A percentile compares a stretch with the other conserved stretches of the same genome.
Conservation (phyloP, 2,329 filamentous ascomycete species). For the Pezizomycotina sp. region DNA sequence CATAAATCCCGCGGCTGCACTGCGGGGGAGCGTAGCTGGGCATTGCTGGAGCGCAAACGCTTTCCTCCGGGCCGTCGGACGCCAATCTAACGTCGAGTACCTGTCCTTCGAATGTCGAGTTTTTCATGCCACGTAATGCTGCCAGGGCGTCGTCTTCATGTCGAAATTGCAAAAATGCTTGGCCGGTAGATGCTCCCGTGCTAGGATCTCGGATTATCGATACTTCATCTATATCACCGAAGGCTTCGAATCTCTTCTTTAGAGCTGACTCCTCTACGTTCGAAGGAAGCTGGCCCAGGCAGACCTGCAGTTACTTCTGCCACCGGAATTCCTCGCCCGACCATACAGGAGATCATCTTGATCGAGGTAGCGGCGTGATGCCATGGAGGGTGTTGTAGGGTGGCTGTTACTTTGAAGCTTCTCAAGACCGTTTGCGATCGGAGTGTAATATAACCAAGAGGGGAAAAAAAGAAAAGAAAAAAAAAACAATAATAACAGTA, state of each 20-base stretch:
- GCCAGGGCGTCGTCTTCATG: slow-evolving; percentile 14
- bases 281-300: slow-evolving; percentile 11
- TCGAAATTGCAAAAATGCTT: too few species aligned
- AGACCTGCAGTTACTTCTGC: slow-evolving; percentile 4
- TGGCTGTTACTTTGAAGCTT: too few species aligned
- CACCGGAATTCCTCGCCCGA: too few species aligned
- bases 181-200: too few species aligned
- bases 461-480: background rate
- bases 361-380: too few species aligned
- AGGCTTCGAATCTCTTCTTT: slow-evolving; percentile 16
- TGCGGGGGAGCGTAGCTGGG: slow-evolving; percentile 1
- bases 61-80: slow-evolving; percentile 14
- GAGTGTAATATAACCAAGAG: too few species aligned
- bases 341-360: too few species aligned
- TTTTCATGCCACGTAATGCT: slow-evolving; percentile 18
- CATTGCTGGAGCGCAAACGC: too few species aligned
- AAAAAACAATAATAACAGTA: background rate
- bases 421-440: too few species aligned
- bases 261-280: slow-evolving; percentile 13
- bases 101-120: slow-evolving; percentile 10
- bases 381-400: too few species aligned
- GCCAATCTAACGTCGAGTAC: slow-evolving; percentile 8
- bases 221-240: slow-evolving; percentile 11
- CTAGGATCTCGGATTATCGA: slow-evolving; percentile 2
- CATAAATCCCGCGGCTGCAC: background rate